Percentiles rank a stretch among this genome's conserved stretches.
Conservation (phyloP, 345 rosid genomes). For the Melaleuca quinquenervia region DNA sequence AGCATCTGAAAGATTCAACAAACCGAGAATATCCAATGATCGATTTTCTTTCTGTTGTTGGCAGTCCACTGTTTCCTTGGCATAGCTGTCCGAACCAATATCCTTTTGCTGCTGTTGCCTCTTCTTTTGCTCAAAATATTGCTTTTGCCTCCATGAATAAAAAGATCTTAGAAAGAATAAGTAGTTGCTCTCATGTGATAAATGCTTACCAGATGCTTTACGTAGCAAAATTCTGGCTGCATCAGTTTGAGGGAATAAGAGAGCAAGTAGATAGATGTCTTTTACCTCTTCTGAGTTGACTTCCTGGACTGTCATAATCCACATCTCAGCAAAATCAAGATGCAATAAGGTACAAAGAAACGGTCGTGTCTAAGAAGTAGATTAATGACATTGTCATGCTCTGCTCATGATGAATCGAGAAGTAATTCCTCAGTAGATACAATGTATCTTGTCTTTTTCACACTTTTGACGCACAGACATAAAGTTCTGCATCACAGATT, state of each 20-base stretch:
- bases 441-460: not conserved
- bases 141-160: conserved; percentile 53
- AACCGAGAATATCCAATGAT: conserved; percentile 67
- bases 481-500: not conserved
- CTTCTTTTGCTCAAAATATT: conserved; percentile 81
- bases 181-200: not conserved
- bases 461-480: not conserved
- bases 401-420: not conserved
- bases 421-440: not conserved
- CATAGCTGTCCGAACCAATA: conserved; percentile 20
- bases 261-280: not conserved
- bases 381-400: not conserved
- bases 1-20: conserved; percentile 36
- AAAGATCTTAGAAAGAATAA: not conserved
- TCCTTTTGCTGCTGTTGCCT: conserved; percentile 33
- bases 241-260: not conserved
- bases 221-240: not conserved
- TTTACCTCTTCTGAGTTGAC: conserved; percentile 46
- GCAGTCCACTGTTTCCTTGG: conserved; percentile 10
- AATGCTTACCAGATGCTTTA: not conserved
- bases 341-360: not conserved
- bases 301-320: conserved; percentile 32
- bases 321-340: not conserved
- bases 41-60: conserved; percentile 29
- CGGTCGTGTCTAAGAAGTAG: not conserved